A percentile compares a stretch with the other conserved stretches of the same genome.
Evolutionary conservation across 1,284 basidiomycete genomes (phyloP).

Genomic region (Fomitopsis schrenkii): DNA sequence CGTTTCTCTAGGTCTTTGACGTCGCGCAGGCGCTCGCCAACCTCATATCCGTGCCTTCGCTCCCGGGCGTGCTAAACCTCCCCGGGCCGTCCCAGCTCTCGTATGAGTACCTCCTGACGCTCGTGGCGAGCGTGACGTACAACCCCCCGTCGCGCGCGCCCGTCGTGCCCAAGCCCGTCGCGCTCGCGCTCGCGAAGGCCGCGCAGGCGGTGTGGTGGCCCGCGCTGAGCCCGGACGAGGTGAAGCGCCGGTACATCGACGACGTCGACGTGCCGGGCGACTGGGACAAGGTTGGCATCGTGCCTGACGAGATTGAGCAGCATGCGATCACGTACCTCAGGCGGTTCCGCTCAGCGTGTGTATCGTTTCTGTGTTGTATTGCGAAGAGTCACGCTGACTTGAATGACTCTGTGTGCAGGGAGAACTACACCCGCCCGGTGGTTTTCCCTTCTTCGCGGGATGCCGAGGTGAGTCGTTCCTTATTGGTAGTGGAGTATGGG

Average conservation of each 20-base stretch:
- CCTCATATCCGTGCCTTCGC: constrained; percentile 61
- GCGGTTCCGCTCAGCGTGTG: constrained; percentile 82
- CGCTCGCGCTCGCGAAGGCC: constrained; percentile 60
- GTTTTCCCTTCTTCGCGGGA: constrained; percentile 22
- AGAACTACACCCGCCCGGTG: constrained; percentile 22
- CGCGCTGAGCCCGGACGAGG: constrained; percentile 87
- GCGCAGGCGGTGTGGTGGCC: constrained; percentile 92
- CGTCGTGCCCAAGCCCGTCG: constrained; percentile 75
- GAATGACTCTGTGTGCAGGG: constrained; percentile 11
- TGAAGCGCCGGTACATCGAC: constrained; percentile 84
- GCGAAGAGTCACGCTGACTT: background rate
- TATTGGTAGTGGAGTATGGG: background rate
- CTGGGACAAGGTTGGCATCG: constrained; percentile 62
- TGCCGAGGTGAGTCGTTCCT: constrained; percentile 18
- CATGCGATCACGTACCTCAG: constrained; percentile 90
- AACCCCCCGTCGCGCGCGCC: constrained; percentile 66
- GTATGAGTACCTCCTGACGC: constrained; percentile 79
- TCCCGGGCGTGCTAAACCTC: constrained; percentile 74
- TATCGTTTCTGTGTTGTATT: constrained; percentile 19
- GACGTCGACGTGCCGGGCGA: constrained; percentile 66
- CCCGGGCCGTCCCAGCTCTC: constrained; percentile 89
- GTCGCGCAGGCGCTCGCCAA: constrained; percentile 90
- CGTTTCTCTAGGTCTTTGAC: constrained; percentile 68
- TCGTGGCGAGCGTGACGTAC: constrained; percentile 82
- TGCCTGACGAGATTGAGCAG: constrained; percentile 85